phyloP scores from a whole-genome alignment of 306 rosid species.

The Cucumis cinereus region DNA sequence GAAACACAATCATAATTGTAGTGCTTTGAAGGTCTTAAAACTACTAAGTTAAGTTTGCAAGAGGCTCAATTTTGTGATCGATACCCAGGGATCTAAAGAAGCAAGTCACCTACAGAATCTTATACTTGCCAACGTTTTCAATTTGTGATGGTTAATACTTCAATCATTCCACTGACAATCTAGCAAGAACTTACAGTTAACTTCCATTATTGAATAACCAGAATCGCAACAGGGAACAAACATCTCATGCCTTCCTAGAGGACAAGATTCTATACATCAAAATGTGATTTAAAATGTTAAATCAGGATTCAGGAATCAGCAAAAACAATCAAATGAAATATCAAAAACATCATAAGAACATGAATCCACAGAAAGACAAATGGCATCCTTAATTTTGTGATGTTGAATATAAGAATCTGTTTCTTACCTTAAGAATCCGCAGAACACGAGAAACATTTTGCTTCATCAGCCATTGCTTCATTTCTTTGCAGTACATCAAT shows the following conservation, averaged over 20 bases:
- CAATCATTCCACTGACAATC: background rate
- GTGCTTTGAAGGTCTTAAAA: background rate
- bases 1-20: background rate
- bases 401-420: background rate
- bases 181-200: background rate
- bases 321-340: background rate
- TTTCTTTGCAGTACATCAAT: conserved; percentile 84
- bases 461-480: conserved; percentile 77
- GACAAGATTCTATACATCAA: background rate
- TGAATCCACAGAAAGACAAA: background rate
- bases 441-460: conserved; percentile 73
- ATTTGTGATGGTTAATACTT: background rate
- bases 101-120: background rate
- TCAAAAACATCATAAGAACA: background rate
- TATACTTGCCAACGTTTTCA: background rate
- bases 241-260: background rate
- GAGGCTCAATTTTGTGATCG: background rate
- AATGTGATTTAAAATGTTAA: background rate
- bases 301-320: background rate
- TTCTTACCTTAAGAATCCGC: conserved; percentile 62
- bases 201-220: background rate
- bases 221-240: background rate
- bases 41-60: background rate
- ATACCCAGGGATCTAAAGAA: background rate
- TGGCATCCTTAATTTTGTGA: background rate